Evolutionary conservation across 805 yeast species (phyloP), one percentile per base, ranked within the genome.

Genomic region (Wickerhamomyces chambardii): DNA sequence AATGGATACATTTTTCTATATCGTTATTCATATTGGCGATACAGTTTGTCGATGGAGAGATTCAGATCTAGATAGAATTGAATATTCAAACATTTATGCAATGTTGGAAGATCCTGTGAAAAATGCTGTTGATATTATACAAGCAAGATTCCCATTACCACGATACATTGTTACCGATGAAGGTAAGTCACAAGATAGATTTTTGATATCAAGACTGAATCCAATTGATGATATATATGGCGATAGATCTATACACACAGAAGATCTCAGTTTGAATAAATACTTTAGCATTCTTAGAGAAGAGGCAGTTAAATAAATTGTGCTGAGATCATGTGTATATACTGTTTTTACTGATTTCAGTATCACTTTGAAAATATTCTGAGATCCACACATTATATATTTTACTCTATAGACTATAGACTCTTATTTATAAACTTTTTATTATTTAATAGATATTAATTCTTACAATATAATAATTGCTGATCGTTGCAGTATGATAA

Each of bases 121-220:
- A 36, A 97, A 92, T 59, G 97, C 96, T 10, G 83, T 92, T 8
- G 84, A 80, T 46, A 69, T 89, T 42, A 73, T 90, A 47, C 75
- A 81, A 17, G 95, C 86, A 50, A 75, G 97, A 53, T 89, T 84
- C 75, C 98, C 98, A 47, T 68, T 92, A 53, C 97, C 97, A 31
- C 75, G 97, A 59, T 90, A 86, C 53, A 85, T 90, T 45, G 90
- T 86, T 47, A 85, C 96, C 38, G 95, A 89, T 56, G 95, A 89
- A 48, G 97, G 97, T 45, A 95, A 95, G 38, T 86, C 96, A 15
- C 98, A 90, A 63, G 95, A 96, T 5, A 76, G 98, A 58, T 90
- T 92, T 69, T 69, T 90, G 59, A 76, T 84, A 58, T 83, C 96
- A 19, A 87, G 86, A 59, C 74, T 92, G 57, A 92, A 90, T 59